phyloP scores from a whole-genome alignment of 2,329 filamentous ascomycete species.

The Teratosphaeria gauchensis region DNA sequence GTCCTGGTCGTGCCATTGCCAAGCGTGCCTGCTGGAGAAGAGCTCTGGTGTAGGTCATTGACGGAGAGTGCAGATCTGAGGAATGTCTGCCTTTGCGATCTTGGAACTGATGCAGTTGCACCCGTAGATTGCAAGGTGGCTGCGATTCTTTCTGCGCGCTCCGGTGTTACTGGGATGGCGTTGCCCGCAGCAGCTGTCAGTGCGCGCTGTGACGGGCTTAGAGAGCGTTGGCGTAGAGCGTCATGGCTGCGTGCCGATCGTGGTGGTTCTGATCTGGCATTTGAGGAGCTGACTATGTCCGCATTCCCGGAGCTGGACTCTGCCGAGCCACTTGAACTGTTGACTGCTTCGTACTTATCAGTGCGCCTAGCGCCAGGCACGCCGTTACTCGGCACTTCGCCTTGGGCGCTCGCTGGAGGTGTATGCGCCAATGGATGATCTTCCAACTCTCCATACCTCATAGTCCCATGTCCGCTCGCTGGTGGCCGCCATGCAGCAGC shows the following conservation, averaged over 20 bases:
- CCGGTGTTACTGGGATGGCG: constrained; percentile 14
- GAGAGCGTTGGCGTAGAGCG: constrained; percentile 1
- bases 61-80: neutral
- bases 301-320: neutral
- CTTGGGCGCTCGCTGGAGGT: neutral
- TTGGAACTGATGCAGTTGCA: neutral
- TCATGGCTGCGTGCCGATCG: neutral
- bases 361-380: neutral
- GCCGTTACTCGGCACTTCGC: neutral
- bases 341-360: neutral
- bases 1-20: constrained; percentile 11
- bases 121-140: neutral
- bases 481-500: constrained; percentile 20
- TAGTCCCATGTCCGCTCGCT: constrained; percentile 20
- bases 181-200: constrained; percentile 14
- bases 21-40: neutral
- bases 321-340: neutral
- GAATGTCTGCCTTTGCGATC: neutral
- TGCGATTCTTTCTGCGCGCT: constrained; percentile 5
- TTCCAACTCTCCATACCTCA: constrained; percentile 10
- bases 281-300: neutral
- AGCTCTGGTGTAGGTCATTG: neutral
- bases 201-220: constrained; percentile 11
- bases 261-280: neutral
- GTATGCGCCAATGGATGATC: constrained; percentile 18